Evolutionary conservation across 2,329 filamentous ascomycete genomes (phyloP).

Genomic region (Fusarium oligoseptatum): DNA sequence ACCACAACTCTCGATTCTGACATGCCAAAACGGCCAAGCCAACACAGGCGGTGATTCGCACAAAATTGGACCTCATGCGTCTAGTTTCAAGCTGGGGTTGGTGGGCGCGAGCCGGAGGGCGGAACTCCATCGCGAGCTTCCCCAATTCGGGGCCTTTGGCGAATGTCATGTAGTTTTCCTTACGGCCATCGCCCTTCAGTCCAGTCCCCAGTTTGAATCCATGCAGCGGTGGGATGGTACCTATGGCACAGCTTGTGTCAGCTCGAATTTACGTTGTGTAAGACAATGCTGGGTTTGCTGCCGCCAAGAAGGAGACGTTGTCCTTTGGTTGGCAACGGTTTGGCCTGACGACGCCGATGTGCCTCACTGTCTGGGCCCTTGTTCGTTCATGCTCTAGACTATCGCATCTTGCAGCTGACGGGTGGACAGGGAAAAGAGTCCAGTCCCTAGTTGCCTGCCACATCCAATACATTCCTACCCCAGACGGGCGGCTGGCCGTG

Average conservation of each 20-base stretch:
- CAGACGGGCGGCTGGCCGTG: constrained; percentile 36
- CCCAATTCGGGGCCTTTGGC: constrained; percentile 18
- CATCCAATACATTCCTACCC: constrained; percentile 27
- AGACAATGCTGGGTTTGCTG: constrained; percentile 41
- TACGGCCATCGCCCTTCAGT: constrained; percentile 5
- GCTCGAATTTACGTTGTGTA: constrained; percentile 39
- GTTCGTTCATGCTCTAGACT: constrained; percentile 13
- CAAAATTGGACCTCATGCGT: constrained; percentile 16
- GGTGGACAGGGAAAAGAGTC: background rate
- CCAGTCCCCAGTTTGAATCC: constrained; percentile 8
- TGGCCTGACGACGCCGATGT: constrained; percentile 18
- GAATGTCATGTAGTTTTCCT: constrained; percentile 37
- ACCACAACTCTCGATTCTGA: constrained; percentile 5
- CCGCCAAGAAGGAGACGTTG: constrained; percentile 34
- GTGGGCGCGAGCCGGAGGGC: background rate
- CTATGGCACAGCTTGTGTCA: constrained; percentile 36
- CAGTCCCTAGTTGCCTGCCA: background rate
- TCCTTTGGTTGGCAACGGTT: constrained; percentile 28
- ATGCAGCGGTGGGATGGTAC: constrained; percentile 8
- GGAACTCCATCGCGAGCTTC: constrained; percentile 8
- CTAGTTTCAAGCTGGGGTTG: constrained; percentile 26
- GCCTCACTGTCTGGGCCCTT: constrained; percentile 23
- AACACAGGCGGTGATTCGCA: constrained; percentile 24
- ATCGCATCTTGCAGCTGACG: constrained; percentile 22
- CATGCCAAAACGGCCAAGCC: constrained; percentile 17